phyloP scores from a whole-genome alignment of 148 eudicot species.

The Oxyria digyna region DNA sequence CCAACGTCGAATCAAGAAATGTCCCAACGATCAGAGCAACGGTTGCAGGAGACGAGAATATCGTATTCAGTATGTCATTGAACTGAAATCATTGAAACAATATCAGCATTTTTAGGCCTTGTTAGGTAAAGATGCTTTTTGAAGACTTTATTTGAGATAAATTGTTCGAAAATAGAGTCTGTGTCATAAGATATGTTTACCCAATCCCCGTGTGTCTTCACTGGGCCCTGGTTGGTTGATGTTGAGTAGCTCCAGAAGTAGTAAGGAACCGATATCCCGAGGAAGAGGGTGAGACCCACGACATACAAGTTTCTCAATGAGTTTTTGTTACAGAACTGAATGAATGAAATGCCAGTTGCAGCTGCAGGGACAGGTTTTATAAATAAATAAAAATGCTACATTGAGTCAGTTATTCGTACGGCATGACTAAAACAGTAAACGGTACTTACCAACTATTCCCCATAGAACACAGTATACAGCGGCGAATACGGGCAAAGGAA shows the following conservation, averaged over 20 bases:
- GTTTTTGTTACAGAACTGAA: slow-evolving; percentile 74
- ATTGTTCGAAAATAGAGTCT: no score
- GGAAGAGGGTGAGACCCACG: slow-evolving; percentile 72
- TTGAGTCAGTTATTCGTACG: background rate
- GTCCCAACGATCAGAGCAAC: slow-evolving; percentile 74
- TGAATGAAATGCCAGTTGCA: slow-evolving; percentile 68
- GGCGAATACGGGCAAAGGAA: slow-evolving; percentile 88
- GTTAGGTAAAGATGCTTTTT: slow-evolving; percentile 10
- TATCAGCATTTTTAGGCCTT: background rate
- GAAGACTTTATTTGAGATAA: no score
- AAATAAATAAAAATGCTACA: background rate
- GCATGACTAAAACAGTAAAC: background rate
- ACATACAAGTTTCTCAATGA: slow-evolving; percentile 83
- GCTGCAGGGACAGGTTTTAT: slow-evolving; percentile 29
- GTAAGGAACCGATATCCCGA: slow-evolving; percentile 86
- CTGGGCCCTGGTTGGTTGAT: slow-evolving; percentile 49
- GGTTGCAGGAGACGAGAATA: slow-evolving; percentile 71
- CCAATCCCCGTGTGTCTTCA: slow-evolving; percentile 74
- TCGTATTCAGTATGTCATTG: slow-evolving; percentile 68
- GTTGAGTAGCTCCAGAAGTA: slow-evolving; percentile 62
- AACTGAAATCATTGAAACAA: slow-evolving; percentile 33
- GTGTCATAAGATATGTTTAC: slow-evolving; percentile 28
- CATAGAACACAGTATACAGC: slow-evolving; percentile 76
- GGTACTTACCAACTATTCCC: slow-evolving; percentile 78
- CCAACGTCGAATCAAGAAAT: slow-evolving; percentile 60